Percentiles rank a stretch among this genome's conserved stretches.
Conservation (phyloP, 192 early-diverging fungal species). For the Rhizoclosmatium sp. region DNA sequence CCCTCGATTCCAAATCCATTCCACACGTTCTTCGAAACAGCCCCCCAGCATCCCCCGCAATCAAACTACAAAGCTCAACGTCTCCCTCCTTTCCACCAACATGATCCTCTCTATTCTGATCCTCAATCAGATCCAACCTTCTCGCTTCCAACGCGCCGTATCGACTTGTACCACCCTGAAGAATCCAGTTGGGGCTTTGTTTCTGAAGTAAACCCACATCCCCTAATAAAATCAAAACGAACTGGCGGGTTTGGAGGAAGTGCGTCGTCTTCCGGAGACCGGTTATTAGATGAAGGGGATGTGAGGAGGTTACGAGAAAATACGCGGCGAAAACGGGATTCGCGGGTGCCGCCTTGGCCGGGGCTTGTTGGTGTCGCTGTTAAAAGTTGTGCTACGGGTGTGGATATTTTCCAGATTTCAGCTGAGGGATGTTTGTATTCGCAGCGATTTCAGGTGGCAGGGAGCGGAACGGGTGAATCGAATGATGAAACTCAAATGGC, state of each 20-base stretch:
- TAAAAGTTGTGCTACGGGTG: neutral
- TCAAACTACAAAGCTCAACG: constrained; percentile 10
- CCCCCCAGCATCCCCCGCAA: neutral
- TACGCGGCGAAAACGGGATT: neutral
- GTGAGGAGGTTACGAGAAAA: neutral
- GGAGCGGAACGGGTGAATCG: neutral
- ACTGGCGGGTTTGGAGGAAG: neutral
- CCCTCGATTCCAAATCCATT: constrained; percentile 3
- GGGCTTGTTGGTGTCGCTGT: constrained; percentile 19
- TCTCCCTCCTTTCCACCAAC: constrained; percentile 19
- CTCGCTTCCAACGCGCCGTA: neutral
- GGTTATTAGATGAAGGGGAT: neutral
- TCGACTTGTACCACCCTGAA: constrained; percentile 16
- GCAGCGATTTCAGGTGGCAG: neutral
- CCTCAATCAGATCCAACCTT: neutral
- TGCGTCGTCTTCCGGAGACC: neutral
- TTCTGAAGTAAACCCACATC: neutral
- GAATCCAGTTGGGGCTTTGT: constrained; percentile 4
- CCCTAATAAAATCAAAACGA: neutral
- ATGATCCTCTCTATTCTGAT: neutral
- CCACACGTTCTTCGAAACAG: neutral
- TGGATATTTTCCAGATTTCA: neutral
- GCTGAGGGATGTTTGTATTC: constrained; percentile 6
- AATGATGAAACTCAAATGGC: neutral
- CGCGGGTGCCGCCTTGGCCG: constrained; percentile 9